Conservation (phyloP, 2,329 filamentous ascomycete genomes). For the Phialophora tarda region DNA sequence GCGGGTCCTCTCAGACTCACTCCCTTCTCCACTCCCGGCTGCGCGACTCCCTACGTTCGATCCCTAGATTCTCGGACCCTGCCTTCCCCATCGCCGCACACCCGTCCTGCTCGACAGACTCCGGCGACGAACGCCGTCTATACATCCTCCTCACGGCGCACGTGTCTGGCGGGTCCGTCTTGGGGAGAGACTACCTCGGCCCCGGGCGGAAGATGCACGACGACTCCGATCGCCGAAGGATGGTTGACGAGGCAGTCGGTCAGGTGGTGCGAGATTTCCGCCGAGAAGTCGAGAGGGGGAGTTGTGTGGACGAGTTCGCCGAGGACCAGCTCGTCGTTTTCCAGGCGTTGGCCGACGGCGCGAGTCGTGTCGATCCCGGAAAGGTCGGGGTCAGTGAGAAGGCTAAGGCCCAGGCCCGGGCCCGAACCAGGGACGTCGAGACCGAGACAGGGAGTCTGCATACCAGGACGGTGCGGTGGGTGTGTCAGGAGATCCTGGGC, state of each 20-base stretch:
- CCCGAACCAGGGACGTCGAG: background rate
- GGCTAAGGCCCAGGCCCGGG: background rate
- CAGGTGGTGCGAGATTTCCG: conserved; percentile 54
- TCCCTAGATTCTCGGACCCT: conserved; percentile 7
- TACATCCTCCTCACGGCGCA: conserved; percentile 64
- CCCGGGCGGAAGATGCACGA: conserved; percentile 48
- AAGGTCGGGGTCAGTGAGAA: conserved; percentile 31
- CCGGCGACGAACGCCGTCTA: conserved; percentile 51
- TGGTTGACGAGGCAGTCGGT: conserved; percentile 45
- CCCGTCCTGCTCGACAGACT: conserved; percentile 40
- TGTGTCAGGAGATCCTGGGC: conserved; percentile 49
- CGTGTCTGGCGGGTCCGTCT: conserved; percentile 52
- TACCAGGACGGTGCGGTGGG: conserved; percentile 53
- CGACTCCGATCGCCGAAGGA: conserved; percentile 31
- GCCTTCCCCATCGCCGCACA: conserved; percentile 19
- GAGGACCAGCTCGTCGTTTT: conserved; percentile 66
- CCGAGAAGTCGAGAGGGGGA: conserved; percentile 53
- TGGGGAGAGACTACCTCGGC: conserved; percentile 58
- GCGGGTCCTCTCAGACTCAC: conserved; percentile 29
- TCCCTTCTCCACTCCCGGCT: conserved; percentile 4
- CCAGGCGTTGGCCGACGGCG: conserved; percentile 59
- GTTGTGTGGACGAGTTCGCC: conserved; percentile 61
- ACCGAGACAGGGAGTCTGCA: conserved; percentile 44
- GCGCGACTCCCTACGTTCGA: background rate
- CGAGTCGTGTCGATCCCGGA: conserved; percentile 43